Base-by-base conservation (phyloP, 352 stramenopile genomes). In the Pythium volutum region DNA sequence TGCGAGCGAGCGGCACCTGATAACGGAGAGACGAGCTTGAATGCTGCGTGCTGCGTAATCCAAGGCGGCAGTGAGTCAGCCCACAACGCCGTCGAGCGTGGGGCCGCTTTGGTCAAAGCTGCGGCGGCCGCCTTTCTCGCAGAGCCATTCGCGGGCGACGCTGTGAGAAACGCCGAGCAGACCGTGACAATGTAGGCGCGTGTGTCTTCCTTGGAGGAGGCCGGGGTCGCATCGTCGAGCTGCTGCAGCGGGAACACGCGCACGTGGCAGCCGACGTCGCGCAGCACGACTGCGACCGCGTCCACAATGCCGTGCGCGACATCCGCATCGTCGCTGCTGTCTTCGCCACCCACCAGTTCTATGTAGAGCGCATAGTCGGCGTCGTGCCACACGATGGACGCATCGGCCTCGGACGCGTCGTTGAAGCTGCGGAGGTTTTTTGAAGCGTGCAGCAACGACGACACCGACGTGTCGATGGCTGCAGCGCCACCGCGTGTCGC, bases 1-100 rank as follows among this genome's bases (percentile, higher is more conserved):
- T 89, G 79, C 25, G 77, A 79, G 25, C 82, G 77, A 0, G 79
- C 79, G 2, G 67, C 66, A 4, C 79, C 79, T 11, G 48, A 64
- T 5, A 89, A 62, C 15, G 79, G 68, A 22, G 74, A 36, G 14
- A 89, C 75, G 38, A 82, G 75, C 41, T 75, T 47, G 57, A 83
- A 87, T 45, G 75, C 67, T 4, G 72, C 49, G 33, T 82, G 76
- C 39, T 75, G 73, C 15, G 64, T 74, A 31, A 88, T 74, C 74
- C 73, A 84, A 27, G 61, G 33, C 0, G 78, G 74, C 51, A 85
- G 59, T 45, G 62, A 60, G 23, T 41, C 52, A 1, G 55, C 60
- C 20, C 60, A 69, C n/a, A 27, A 14, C 20, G 20, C n/a, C 42
- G 18, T 48, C 2, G 42, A 18, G 25, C 42, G 14, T n/a, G n/a